Evolutionary conservation across 305 asterid genomes (phyloP).

Genomic region (Fraxinus floribunda): DNA sequence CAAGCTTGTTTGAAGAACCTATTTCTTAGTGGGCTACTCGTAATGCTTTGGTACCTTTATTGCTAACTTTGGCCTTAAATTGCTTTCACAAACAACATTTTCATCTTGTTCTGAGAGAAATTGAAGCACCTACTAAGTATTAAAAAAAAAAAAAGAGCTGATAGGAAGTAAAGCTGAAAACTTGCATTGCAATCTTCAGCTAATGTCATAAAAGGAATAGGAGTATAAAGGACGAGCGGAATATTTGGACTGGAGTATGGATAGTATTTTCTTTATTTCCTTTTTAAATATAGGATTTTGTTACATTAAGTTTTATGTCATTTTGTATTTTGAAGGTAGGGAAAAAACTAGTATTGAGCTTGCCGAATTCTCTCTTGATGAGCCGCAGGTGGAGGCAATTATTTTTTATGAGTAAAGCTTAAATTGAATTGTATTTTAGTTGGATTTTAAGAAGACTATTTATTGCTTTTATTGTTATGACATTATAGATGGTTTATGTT

Average conservation of each 20-base stretch:
- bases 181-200: not conserved
- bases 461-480: not conserved
- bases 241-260: not conserved
- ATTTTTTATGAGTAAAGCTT: not conserved
- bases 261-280: no score
- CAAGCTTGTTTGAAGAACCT: not conserved
- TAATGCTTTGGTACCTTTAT: not conserved
- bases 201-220: not conserved
- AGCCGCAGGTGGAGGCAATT: not conserved
- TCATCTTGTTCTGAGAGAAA: not conserved
- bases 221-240: not conserved
- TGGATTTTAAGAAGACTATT: not conserved
- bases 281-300: not conserved
- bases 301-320: not conserved
- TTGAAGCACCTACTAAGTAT: not conserved
- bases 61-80: not conserved
- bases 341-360: not conserved
- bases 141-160: not conserved
- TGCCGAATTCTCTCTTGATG: not conserved
- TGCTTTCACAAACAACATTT: not conserved
- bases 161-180: not conserved
- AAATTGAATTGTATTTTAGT: not conserved
- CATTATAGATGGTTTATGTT: not conserved
- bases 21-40: not conserved
- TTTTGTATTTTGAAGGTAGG: not conserved